Evolutionary conservation across 2,329 filamentous ascomycete species (phyloP).

Genomic region (Fusarium udum): DNA sequence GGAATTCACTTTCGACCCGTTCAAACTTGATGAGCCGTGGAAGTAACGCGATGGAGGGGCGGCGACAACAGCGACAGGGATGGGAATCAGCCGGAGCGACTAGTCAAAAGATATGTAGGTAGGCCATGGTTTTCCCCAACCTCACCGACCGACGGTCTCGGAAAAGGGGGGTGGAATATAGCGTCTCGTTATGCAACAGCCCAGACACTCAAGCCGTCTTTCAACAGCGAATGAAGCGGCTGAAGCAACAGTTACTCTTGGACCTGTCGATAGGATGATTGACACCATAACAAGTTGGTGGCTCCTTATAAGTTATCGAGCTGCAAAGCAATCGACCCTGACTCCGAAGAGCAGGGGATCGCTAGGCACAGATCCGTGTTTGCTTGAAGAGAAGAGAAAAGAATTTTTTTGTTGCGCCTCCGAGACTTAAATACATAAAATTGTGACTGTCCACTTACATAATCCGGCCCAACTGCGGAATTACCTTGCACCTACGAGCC

Average conservation of each 20-base stretch:
- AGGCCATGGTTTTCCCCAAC: slow-evolving; percentile 88
- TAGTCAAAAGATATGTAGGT: slow-evolving; percentile 65
- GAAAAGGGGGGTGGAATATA: slow-evolving; percentile 92
- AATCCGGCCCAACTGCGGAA: slow-evolving; percentile 11
- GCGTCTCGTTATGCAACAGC: slow-evolving; percentile 67
- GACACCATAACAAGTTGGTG: slow-evolving; percentile 79
- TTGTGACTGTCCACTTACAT: slow-evolving; percentile 1
- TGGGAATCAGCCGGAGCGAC: too few species aligned
- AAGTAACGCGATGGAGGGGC: too few species aligned
- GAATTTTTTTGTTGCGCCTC: slow-evolving; percentile 44
- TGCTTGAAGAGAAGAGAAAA: slow-evolving; percentile 49
- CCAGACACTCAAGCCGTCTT: slow-evolving; percentile 71
- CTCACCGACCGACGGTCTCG: slow-evolving; percentile 90
- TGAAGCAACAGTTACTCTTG: slow-evolving; percentile 76
- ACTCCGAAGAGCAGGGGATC: slow-evolving; percentile 69
- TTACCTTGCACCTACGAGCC: background rate
- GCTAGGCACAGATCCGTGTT: slow-evolving; percentile 86
- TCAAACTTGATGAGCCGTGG: too few species aligned
- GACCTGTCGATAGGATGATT: slow-evolving; percentile 96
- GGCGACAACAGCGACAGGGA: too few species aligned
- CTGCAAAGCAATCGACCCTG: slow-evolving; percentile 84
- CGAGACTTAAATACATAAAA: slow-evolving; percentile 21
- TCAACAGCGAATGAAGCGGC: slow-evolving; percentile 73
- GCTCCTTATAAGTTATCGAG: slow-evolving; percentile 84
- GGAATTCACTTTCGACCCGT: too few species aligned